phyloP scores from a whole-genome alignment of 352 stramenopile species.

The Phytophthora boehmeriae region DNA sequence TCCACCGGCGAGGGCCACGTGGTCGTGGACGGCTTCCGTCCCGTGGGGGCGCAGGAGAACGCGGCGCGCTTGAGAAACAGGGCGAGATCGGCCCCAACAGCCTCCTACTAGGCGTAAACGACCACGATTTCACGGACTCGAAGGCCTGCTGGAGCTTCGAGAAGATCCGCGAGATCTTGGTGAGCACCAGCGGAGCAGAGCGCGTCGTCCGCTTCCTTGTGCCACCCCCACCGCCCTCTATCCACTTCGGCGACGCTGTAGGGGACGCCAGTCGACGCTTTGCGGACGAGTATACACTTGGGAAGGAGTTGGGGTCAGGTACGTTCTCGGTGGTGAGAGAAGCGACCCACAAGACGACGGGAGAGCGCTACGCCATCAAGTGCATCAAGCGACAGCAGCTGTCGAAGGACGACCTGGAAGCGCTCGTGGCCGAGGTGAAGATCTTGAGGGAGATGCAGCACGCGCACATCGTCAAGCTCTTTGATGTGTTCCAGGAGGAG shows the following conservation, averaged over 20 bases:
- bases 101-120: constrained; percentile 75
- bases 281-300: constrained; percentile 68
- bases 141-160: constrained; percentile 53
- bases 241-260: constrained; percentile 43
- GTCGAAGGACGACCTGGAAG: constrained; percentile 67
- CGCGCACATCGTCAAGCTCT: constrained; percentile 88
- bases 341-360: constrained; percentile 54
- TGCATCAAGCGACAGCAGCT: constrained; percentile 88
- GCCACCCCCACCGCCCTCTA: constrained; percentile 37
- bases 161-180: constrained; percentile 73
- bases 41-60: constrained; percentile 44
- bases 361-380: constrained; percentile 74
- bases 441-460: constrained; percentile 88
- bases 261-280: constrained; percentile 44
- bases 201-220: constrained; percentile 73
- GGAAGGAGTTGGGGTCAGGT: constrained; percentile 68
- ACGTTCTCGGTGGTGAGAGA: constrained; percentile 79
- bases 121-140: constrained; percentile 61
- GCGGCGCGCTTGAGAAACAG: constrained; percentile 50
- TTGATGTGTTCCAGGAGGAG: constrained; percentile 91
- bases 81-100: constrained; percentile 45
- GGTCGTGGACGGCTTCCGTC: constrained; percentile 80
- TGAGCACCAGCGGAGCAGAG: constrained; percentile 59
- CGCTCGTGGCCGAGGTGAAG: constrained; percentile 78
- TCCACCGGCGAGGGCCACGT: constrained; percentile 44